These are phyloP conservation scores for Lactifluus pinguis DNA, from an alignment of 768 basidiomycete genomes.

Conservation along the genomic window DNA sequence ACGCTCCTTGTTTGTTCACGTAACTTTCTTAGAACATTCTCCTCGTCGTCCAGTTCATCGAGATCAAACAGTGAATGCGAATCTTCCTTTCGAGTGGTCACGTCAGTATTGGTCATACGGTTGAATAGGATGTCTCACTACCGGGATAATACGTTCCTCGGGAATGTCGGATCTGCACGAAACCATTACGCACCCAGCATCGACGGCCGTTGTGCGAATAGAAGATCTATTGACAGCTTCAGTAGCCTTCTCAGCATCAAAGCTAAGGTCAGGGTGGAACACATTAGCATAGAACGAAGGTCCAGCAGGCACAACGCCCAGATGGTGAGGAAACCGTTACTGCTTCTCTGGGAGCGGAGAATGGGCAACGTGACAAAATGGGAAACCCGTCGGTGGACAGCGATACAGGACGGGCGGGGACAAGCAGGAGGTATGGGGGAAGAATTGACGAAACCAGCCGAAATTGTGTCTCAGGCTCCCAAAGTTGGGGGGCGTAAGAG, in stretches of 20 bases:
- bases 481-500: constrained; percentile 39
- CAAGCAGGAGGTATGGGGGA: constrained; percentile 38
- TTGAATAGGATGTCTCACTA: not conserved
- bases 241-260: constrained; percentile 64
- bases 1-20: constrained; percentile 63
- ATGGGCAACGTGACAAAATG: constrained; percentile 73
- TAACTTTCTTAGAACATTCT: constrained; percentile 30
- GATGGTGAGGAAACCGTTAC: constrained; percentile 54
- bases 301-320: constrained; percentile 56
- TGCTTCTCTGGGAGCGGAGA: constrained; percentile 83
- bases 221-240: constrained; percentile 55
- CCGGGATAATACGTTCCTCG: constrained; percentile 33
- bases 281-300: constrained; percentile 70
- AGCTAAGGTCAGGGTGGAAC: constrained; percentile 78
- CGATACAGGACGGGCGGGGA: constrained; percentile 43
- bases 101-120: constrained; percentile 38
- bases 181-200: constrained; percentile 54
- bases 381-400: constrained; percentile 75
- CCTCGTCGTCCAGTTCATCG: constrained; percentile 26
- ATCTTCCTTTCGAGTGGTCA: constrained; percentile 12
- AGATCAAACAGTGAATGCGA: constrained; percentile 39
- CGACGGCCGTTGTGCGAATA: constrained; percentile 53
- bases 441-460: constrained; percentile 20
- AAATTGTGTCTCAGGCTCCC: constrained; percentile 18
- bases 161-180: constrained; percentile 53